Percentiles rank a stretch among this genome's conserved stretches.
phyloP scores from a whole-genome alignment of 2,329 filamentous ascomycete genomes.

The Mollisiaceae sp. region DNA sequence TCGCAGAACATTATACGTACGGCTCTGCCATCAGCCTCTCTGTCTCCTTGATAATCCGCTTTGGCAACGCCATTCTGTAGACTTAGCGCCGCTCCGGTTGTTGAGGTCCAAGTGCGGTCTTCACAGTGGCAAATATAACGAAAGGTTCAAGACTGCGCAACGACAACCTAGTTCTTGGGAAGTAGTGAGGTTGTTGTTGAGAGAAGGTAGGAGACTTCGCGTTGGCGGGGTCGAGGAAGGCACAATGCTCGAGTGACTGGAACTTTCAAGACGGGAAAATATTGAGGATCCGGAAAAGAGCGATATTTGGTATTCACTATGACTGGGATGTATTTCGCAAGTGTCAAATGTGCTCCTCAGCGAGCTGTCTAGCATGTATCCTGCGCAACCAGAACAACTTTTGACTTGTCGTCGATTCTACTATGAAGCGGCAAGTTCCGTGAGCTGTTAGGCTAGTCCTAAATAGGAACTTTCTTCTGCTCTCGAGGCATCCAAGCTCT shows the following conservation, averaged over 20 bases:
- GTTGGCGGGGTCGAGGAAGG: conserved; percentile 8
- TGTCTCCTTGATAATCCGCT: conserved; percentile 98
- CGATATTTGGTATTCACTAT: not conserved
- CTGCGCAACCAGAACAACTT: not conserved
- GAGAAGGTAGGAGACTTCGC: conserved; percentile 1
- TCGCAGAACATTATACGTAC: conserved; percentile 57
- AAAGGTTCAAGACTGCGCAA: not conserved
- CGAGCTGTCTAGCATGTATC: not conserved
- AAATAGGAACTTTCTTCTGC: not conserved
- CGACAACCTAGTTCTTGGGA: not conserved
- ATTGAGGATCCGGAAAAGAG: not conserved
- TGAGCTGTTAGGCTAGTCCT: not conserved
- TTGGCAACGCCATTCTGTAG: conserved; percentile 73
- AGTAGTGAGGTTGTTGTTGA: not conserved
- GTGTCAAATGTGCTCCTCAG: not conserved
- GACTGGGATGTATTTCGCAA: not conserved
- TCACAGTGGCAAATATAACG: not conserved
- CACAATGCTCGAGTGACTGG: not conserved
- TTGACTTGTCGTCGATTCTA: not conserved
- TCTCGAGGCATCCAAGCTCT: not conserved
- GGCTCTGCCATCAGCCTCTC: conserved; percentile 96
- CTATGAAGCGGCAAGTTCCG: conserved; percentile 8
- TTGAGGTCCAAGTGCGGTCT: not conserved
- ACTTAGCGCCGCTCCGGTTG: not conserved
- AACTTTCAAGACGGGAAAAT: not conserved